Base-by-base conservation (phyloP, 257 asterid genomes). In the Ilex asprella region DNA sequence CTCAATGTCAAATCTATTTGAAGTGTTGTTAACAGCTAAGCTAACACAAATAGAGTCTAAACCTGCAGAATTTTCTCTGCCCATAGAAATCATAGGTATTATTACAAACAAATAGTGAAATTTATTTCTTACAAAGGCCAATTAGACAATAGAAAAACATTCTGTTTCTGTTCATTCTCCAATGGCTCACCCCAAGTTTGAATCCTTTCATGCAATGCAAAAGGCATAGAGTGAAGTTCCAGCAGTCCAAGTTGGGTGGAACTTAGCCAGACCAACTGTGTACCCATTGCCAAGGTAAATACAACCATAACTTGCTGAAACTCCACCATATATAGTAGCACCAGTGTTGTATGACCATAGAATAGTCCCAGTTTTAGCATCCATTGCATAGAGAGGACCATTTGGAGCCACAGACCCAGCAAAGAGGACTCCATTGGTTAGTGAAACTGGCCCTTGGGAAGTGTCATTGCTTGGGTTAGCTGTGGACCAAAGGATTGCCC, bases 271-370 rank as follows among this genome's bases (percentile, higher is more conserved):
- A 1, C 88, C 75, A 49, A 79, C 29, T 0, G 91, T 79, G 65
- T 79, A 91, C 16, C 97, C 97, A 58, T 75, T 79, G 9, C 97
- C 96, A 7, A 87, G 60, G 61, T 60, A 91, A 52, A 85, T 67
- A 65, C 97, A 91, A 1, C 91, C 94, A 59, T 85, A 77, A 78
- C 91, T 79, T 5, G 79, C 73, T 0, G 96, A 87, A 6, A 81
- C 95, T 61, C 97, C 97, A 7, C 97, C 95, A 16, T 85, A 79
- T 7, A 87, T 65, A 12, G 95, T 85, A 66, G 96, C 95, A 0
- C 82, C 82, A 1, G 87, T 85, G 35, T 83, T 50, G 58, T 52
- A 74, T 2, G 82, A 46, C 97, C 97, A 84, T 0, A 87, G 59
- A 16, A 85, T 70, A 0, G 50, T 66, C 27, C 96, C 96, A 0